A percentile compares a stretch with the other conserved stretches of the same genome.
Conservation (phyloP, 805 yeast species). For the Monosporozyma unispora region DNA sequence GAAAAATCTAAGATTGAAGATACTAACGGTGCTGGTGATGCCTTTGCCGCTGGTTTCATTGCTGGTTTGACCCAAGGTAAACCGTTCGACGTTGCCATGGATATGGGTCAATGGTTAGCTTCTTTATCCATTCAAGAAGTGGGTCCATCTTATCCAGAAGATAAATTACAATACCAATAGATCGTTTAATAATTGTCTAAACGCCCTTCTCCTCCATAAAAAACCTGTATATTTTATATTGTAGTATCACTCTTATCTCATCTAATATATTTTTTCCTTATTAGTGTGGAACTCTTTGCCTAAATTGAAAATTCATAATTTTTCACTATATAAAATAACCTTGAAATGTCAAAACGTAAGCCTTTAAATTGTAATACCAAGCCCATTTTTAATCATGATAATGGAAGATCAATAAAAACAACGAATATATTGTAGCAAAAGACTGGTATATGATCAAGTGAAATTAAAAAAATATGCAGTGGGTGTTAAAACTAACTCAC, state of each 20-base stretch:
- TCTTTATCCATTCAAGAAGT: conserved; percentile 81
- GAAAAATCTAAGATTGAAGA: conserved; percentile 63
- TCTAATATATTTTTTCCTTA: too few relatives aligned
- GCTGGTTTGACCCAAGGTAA: conserved; percentile 79
- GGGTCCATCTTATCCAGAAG: conserved; percentile 83
- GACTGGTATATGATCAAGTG: neutral
- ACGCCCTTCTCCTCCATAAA: too few relatives aligned
- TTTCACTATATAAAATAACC: neutral
- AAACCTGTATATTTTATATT: neutral
- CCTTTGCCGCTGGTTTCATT: conserved; percentile 92
- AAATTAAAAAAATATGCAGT: conserved; percentile 11
- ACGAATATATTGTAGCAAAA: too few relatives aligned
- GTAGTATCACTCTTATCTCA: neutral
- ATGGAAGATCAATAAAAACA: too few relatives aligned
- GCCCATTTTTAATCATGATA: too few relatives aligned
- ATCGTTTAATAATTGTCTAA: neutral
- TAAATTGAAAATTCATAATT: neutral
- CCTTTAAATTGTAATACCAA: neutral
- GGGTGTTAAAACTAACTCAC: conserved; percentile 20
- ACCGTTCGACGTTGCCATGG: conserved; percentile 50
- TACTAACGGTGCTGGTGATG: conserved; percentile 99
- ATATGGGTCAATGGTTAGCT: conserved; percentile 96
- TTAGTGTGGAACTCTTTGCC: neutral
- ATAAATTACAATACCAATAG: conserved; percentile 12
- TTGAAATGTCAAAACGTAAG: neutral